phyloP scores from a whole-genome alignment of 140 eudicot species.

The Flaveria floridana region DNA sequence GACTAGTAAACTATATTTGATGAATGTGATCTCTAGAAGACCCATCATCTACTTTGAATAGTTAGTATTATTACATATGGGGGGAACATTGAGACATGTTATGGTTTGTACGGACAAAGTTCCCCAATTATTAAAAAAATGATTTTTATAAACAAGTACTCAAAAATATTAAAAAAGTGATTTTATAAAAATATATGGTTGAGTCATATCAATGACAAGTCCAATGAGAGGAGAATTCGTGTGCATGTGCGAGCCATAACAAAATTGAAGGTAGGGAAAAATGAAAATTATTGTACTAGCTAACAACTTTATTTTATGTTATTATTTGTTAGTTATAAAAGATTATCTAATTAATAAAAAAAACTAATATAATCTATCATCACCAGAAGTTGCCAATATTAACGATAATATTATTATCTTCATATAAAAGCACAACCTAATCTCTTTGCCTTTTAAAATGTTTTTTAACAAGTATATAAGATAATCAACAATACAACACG shows the following conservation, averaged over 20 bases:
- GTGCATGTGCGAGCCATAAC: background rate
- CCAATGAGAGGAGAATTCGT: background rate
- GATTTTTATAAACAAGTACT: background rate
- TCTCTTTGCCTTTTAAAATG: too few species aligned
- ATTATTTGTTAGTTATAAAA: background rate
- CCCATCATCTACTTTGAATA: constrained; percentile 34
- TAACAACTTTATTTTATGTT: background rate
- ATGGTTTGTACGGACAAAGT: constrained; percentile 43
- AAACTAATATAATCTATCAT: background rate
- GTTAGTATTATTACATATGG: constrained; percentile 31
- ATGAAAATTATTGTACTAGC: background rate
- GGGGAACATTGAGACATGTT: constrained; percentile 38
- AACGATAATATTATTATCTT: too few species aligned
- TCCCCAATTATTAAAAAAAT: background rate
- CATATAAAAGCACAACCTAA: too few species aligned
- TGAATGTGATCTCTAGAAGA: constrained; percentile 37
- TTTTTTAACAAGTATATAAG: too few species aligned
- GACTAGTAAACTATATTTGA: background rate
- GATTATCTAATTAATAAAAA: background rate
- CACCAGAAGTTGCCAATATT: background rate
- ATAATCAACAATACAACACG: too few species aligned
- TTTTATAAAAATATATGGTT: background rate
- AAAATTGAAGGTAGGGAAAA: background rate
- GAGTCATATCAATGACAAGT: background rate
- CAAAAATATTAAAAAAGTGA: background rate